Evolutionary conservation across 2,329 filamentous ascomycete genomes (phyloP), one percentile per base, ranked within the genome.

Genomic region (Cladophialophora immunda): DNA sequence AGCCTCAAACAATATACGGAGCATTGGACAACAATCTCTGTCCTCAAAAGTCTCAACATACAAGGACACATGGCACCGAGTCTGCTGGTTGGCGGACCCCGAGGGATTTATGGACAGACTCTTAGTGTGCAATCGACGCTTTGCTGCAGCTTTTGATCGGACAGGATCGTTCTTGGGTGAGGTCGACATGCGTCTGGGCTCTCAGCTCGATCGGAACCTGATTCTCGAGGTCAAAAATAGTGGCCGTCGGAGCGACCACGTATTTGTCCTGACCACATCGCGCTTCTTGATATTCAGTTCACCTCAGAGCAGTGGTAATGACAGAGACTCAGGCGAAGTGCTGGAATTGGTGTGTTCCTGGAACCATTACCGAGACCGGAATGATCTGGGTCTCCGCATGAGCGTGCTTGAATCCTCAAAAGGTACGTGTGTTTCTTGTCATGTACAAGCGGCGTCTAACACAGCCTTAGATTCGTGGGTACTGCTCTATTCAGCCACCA

Each of bases 241-340:
- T 68, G 76, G 80, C 11, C 74, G 70, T 3, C 76, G 80, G 55
- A 72, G 75, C 15, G 78, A 80, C 30, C 79, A 81, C 25, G 73
- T 86, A 56, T 85, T 85, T 58, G 76, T 89, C 36, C 73, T 89
- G 55, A 89, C 87, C 1, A 84, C 84, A 0, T 80, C 79, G 4
- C 80, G 80, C 55, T 70, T 89, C 3, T 75, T 83, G 29, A 78
- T 83, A 72, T 72, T 85, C 19, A 74, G 69, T 7, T 71, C 73
- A 15, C 53, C 50, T n/a, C 41, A 25, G 64, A 76, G 22, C 74
- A 75, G 38, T 72, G 76, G 45, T 57, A 67, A 45, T 65, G 56
- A 54, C 64, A 22, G 72, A 71, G 56, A 63, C 67, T 30, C 45
- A 47, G 67, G 3, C 69, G 71, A 29, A 68, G 76, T n/a, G 73